Conservation (phyloP, 2,329 filamentous ascomycete species). For the Paraphoma sp. region DNA sequence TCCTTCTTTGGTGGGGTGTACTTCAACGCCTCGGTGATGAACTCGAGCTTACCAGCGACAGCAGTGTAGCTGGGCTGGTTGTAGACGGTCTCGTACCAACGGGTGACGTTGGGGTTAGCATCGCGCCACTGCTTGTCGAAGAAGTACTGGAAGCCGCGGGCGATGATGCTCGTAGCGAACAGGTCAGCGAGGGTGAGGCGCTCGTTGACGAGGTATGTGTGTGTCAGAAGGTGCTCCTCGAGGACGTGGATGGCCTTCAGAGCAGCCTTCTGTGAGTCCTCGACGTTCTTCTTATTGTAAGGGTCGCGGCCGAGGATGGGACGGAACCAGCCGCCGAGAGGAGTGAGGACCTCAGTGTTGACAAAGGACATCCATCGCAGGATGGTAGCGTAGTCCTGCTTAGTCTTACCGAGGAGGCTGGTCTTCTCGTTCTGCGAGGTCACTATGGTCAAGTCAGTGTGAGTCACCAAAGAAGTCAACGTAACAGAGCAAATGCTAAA, state of each 20-base stretch:
- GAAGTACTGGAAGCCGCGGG: slow-evolving; percentile 91
- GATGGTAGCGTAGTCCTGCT: slow-evolving; percentile 99
- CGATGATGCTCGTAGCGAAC: slow-evolving; percentile 79
- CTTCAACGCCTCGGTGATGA: slow-evolving; percentile 82
- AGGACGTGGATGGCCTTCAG: slow-evolving; percentile 73
- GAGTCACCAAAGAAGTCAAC: slow-evolving; percentile 34
- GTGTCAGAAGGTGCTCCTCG: slow-evolving; percentile 86
- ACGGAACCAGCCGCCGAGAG: slow-evolving; percentile 80
- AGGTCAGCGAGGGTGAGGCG: slow-evolving; percentile 95
- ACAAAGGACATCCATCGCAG: slow-evolving; percentile 97
- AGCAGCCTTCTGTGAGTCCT: slow-evolving; percentile 75
- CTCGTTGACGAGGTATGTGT: slow-evolving; percentile 98
- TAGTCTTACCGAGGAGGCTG: slow-evolving; percentile 98
- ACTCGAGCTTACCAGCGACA: slow-evolving; percentile 75
- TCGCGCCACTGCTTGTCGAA: slow-evolving; percentile 89
- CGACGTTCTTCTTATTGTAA: slow-evolving; percentile 98
- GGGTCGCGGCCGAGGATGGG: slow-evolving; percentile 80
- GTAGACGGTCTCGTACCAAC: slow-evolving; percentile 94
- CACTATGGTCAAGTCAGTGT: slow-evolving; percentile 63
- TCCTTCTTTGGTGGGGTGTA: slow-evolving; percentile 77
- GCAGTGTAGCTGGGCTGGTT: slow-evolving; percentile 91
- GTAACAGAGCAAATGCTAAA: slow-evolving; percentile 43
- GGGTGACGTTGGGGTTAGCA: slow-evolving; percentile 82
- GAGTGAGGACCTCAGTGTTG: slow-evolving; percentile 83
- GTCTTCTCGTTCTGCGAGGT: slow-evolving; percentile 99